These are phyloP conservation scores for Rickenella mellea DNA, from an alignment of 768 basidiomycete genomes.

Conservation along the genomic window DNA sequence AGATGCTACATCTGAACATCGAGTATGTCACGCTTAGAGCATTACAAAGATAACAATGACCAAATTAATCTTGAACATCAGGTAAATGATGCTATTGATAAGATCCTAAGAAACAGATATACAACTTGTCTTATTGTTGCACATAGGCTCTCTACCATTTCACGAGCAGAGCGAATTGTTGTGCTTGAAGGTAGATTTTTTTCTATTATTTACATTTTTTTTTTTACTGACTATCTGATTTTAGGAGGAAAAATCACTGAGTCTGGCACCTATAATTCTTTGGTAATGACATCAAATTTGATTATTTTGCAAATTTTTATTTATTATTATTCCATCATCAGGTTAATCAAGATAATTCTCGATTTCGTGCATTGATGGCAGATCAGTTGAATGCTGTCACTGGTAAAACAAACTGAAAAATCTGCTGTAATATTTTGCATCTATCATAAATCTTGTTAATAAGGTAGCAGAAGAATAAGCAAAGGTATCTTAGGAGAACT, in stretches of 20 bases:
- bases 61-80: slow-evolving; percentile 12
- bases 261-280: slow-evolving; percentile 69
- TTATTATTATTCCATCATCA: slow-evolving; percentile 16
- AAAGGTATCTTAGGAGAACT: no score
- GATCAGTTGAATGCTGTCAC: slow-evolving; percentile 62
- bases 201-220: background rate
- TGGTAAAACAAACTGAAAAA: no score
- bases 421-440: no score
- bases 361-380: slow-evolving; percentile 84
- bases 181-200: slow-evolving; percentile 67
- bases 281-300: slow-evolving; percentile 34
- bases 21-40: slow-evolving; percentile 31
- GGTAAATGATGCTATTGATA: slow-evolving; percentile 89
- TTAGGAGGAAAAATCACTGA: slow-evolving; percentile 73
- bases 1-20: slow-evolving; percentile 81
- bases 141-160: slow-evolving; percentile 83
- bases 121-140: slow-evolving; percentile 89
- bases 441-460: no score
- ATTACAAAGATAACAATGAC: background rate
- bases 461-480: no score
- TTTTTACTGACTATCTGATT: background rate
- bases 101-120: slow-evolving; percentile 66
- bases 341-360: slow-evolving; percentile 60
- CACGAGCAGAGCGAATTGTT: slow-evolving; percentile 81
- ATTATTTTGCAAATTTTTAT: background rate